Evolutionary conservation across 441 rosid genomes (phyloP).

Genomic region (Manihot esculenta): DNA sequence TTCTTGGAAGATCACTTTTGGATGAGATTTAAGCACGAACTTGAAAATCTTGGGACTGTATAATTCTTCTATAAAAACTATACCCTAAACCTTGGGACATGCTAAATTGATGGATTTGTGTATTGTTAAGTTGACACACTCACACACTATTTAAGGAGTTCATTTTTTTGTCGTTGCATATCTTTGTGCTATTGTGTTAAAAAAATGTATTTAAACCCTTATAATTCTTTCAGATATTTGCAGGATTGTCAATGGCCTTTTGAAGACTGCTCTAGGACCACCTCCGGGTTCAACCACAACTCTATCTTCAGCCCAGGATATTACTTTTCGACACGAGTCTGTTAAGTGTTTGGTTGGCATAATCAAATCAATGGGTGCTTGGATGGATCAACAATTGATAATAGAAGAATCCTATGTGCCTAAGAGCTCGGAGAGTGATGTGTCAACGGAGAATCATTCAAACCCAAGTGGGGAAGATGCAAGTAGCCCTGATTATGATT

Average conservation of each 20-base stretch:
- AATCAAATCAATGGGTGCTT: constrained; percentile 86
- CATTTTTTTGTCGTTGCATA: neutral
- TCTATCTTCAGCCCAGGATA: constrained; percentile 80
- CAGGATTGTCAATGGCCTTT: constrained; percentile 99
- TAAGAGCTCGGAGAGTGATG: constrained; percentile 57
- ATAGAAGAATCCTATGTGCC: constrained; percentile 55
- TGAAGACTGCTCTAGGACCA: constrained; percentile 97
- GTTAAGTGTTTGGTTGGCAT: constrained; percentile 93
- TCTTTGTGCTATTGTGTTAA: constrained; percentile 21
- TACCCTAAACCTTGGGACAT: too few species aligned
- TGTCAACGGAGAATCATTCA: constrained; percentile 48
- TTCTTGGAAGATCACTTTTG: too few species aligned
- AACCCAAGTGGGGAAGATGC: constrained; percentile 67
- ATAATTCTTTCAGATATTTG: constrained; percentile 94
- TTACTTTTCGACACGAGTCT: constrained; percentile 93
- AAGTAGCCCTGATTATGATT: constrained; percentile 56
- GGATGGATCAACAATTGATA: constrained; percentile 90
- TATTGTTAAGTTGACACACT: neutral
- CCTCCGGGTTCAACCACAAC: constrained; percentile 91
- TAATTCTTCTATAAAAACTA: too few species aligned
- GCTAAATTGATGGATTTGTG: constrained; percentile 12
- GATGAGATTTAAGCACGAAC: too few species aligned
- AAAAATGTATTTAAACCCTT: constrained; percentile 74
- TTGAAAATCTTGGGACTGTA: too few species aligned
- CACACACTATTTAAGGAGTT: neutral